Conservation (phyloP, 192 early-diverging fungal species). For the Coemansia sp. region DNA sequence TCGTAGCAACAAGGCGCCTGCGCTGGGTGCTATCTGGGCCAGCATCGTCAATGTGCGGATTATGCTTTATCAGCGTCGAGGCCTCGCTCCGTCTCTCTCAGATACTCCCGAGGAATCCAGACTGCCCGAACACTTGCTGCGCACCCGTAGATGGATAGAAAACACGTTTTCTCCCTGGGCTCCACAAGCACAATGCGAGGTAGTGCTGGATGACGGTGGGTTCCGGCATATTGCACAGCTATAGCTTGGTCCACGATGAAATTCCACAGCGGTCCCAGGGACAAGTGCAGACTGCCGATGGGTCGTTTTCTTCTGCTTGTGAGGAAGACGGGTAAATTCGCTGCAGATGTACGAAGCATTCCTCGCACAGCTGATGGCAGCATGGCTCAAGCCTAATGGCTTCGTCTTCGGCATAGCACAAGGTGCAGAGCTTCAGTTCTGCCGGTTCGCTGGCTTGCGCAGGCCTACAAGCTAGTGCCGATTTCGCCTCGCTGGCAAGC, state of each 20-base stretch:
- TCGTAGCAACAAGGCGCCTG: conserved; percentile 57
- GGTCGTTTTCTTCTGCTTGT: conserved; percentile 8
- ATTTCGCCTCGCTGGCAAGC: conserved; percentile 13
- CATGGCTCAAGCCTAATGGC: conserved; percentile 31
- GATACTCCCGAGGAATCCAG: background rate
- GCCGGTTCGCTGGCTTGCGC: no score
- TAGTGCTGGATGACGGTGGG: conserved; percentile 25
- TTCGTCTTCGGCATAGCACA: conserved; percentile 42
- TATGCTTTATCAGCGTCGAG: conserved; percentile 49
- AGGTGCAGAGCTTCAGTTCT: conserved; percentile 18
- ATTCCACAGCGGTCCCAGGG: conserved; percentile 41
- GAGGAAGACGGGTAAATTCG: conserved; percentile 20
- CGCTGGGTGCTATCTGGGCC: conserved; percentile 71
- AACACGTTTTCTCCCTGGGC: conserved; percentile 43
- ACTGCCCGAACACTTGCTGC: conserved; percentile 11
- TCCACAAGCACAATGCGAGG: conserved; percentile 32
- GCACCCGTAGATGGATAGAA: conserved; percentile 42
- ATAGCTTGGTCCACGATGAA: conserved; percentile 6
- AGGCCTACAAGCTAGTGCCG: background rate
- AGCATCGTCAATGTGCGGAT: conserved; percentile 70
- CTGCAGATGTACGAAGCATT: conserved; percentile 32
- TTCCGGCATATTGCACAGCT: conserved; percentile 16
- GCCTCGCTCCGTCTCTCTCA: conserved; percentile 9
- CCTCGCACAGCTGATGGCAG: conserved; percentile 25
- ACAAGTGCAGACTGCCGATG: conserved; percentile 10